Conservation (phyloP, 2,329 filamentous ascomycete genomes). For the Ophiostoma australiae region DNA sequence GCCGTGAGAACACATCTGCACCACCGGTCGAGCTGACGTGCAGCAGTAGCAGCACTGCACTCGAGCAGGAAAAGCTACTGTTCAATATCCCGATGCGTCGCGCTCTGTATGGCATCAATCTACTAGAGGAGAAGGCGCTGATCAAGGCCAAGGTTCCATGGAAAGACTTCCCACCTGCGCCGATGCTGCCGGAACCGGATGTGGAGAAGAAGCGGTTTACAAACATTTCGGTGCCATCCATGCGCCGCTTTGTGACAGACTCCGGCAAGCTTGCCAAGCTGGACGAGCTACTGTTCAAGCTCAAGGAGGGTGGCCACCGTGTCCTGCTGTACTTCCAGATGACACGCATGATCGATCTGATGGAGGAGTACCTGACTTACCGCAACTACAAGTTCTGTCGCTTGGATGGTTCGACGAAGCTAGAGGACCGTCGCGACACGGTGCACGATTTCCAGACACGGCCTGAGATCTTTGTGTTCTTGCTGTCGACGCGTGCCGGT, state of each 20-base stretch:
- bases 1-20: slow-evolving; percentile 70
- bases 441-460: slow-evolving; percentile 94
- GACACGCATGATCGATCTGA: slow-evolving; percentile 98
- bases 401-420: slow-evolving; percentile 91
- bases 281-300: slow-evolving; percentile 77
- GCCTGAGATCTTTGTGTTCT: slow-evolving; percentile 93
- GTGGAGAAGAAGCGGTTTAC: slow-evolving; percentile 81
- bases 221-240: slow-evolving; percentile 87
- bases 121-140: slow-evolving; percentile 65
- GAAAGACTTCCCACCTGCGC: slow-evolving; percentile 56
- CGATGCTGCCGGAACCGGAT: slow-evolving; percentile 70
- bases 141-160: slow-evolving; percentile 67
- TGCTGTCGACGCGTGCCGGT: slow-evolving; percentile 91
- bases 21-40: slow-evolving; percentile 80
- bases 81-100: slow-evolving; percentile 77
- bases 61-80: slow-evolving; percentile 66
- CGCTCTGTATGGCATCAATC: slow-evolving; percentile 62
- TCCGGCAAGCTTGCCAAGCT: slow-evolving; percentile 92
- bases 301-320: slow-evolving; percentile 89
- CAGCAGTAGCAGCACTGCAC: slow-evolving; percentile 58
- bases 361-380: slow-evolving; percentile 98
- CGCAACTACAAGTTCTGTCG: slow-evolving; percentile 99
- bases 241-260: slow-evolving; percentile 96
- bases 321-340: slow-evolving; percentile 99
- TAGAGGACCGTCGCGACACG: slow-evolving; percentile 93